Conservation (phyloP, 1,139 yeast species). For the Barnettozyma hawaiiensis region DNA sequence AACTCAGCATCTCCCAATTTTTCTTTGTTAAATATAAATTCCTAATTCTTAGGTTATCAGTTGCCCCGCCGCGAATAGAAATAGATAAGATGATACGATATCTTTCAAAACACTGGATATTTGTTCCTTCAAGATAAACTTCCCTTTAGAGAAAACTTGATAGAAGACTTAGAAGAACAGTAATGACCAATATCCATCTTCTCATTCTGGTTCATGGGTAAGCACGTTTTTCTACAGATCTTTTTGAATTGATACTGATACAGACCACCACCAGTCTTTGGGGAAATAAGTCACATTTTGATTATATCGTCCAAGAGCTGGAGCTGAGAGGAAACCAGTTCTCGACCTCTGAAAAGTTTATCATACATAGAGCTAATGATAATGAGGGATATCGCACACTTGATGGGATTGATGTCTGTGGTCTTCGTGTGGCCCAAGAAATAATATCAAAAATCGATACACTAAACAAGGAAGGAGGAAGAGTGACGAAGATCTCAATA, state of each 20-base stretch:
- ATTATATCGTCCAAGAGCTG: constrained; percentile 40
- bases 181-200: constrained; percentile 40
- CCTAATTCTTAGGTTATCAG: not conserved
- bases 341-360: constrained; percentile 28
- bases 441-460: constrained; percentile 42
- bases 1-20: too few relatives aligned
- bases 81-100: not conserved
- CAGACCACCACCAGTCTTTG: constrained; percentile 48
- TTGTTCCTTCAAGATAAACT: too few relatives aligned
- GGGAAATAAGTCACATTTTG: constrained; percentile 70
- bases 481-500: constrained; percentile 54
- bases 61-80: too few relatives aligned
- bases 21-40: not conserved
- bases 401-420: constrained; percentile 85
- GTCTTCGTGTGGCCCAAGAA: constrained; percentile 68
- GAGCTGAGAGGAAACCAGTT: constrained; percentile 10
- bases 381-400: constrained; percentile 68
- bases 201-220: constrained; percentile 74
- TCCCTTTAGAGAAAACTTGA: too few relatives aligned
- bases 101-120: not conserved
- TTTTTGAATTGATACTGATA: not conserved
- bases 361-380: constrained; percentile 53
- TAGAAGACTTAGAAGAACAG: not conserved
- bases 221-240: constrained; percentile 16
- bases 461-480: constrained; percentile 26